Conservation (phyloP, 2,329 filamentous ascomycete genomes). For the Colletotrichum sp. region DNA sequence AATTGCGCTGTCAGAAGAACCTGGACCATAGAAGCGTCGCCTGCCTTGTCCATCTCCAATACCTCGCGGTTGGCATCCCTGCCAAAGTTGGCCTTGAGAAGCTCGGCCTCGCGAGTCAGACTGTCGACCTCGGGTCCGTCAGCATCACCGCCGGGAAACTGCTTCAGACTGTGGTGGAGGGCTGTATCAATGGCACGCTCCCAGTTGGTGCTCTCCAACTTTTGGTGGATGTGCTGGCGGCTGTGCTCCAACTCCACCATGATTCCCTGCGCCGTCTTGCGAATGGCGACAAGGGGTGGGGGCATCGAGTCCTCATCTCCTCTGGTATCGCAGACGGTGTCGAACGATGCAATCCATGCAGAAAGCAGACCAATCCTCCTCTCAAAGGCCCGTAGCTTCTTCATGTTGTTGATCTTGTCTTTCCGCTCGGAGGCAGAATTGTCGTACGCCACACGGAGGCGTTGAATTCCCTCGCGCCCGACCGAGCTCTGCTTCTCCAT, state of each 20-base stretch:
- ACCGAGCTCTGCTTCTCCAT: constrained; percentile 81
- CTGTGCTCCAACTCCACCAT: constrained; percentile 88
- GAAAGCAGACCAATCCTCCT: constrained; percentile 85
- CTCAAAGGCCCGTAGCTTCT: constrained; percentile 81
- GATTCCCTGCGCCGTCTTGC: constrained; percentile 88
- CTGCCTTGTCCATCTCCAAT: constrained; percentile 81
- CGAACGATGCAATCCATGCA: constrained; percentile 92
- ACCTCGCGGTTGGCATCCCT: constrained; percentile 79
- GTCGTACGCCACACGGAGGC: constrained; percentile 84
- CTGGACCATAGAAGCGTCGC: constrained; percentile 80
- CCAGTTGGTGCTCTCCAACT: constrained; percentile 81
- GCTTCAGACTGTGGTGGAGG: constrained; percentile 80
- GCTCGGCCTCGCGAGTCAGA: constrained; percentile 80
- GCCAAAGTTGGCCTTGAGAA: constrained; percentile 82
- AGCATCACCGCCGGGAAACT: constrained; percentile 72
- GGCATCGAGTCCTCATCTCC: constrained; percentile 73
- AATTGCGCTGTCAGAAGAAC: constrained; percentile 89
- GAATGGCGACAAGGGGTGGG: constrained; percentile 72
- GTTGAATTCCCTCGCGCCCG: constrained; percentile 76
- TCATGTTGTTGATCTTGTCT: constrained; percentile 80
- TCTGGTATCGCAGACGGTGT: constrained; percentile 75
- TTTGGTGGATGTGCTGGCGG: constrained; percentile 87
- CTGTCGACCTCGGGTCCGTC: constrained; percentile 73
- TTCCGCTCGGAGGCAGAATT: constrained; percentile 77
- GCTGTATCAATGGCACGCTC: constrained; percentile 87